Base-by-base conservation (phyloP, 345 rosid species). In the Camelina hispida region DNA sequence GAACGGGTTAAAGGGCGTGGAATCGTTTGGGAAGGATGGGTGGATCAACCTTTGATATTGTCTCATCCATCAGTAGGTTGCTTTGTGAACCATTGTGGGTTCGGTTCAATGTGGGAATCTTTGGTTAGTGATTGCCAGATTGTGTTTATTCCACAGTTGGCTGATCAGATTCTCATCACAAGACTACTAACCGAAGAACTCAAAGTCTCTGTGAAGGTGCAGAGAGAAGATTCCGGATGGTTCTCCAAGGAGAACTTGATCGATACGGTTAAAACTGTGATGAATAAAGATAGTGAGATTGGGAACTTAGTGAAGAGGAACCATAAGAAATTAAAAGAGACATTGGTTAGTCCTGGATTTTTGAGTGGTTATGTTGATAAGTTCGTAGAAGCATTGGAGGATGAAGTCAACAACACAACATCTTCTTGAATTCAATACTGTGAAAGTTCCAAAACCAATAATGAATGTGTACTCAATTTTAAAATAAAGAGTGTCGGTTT, bases 51-150 rank as follows among this genome's bases (percentile, higher is more conserved):
- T 20, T 14, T n/a, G 32, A 67, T 84, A 15, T 23, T 84, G 50
- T 25, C 63, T 8, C 83, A 81, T 18, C 76, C 57, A 11, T 69
- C 81, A 4, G 54, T 79, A 0, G 85, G 85, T 66, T 76, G 87
- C 50, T 77, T 81, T 25, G 83, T 79, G 34, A 76, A 40, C 52
- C 87, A 81, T 15, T 66, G 75, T 18, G 86, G 83, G 20, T 69
- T 58, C 13, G 81, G 80, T 9, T 68, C 84, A 4, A 73, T 79
- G 82, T 83, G 82, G 88, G 84, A 81, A 51, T 59, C 75, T 53
- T 25, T 83, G 52, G 35, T 71, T 37, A 68, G 75, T 42, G 73
- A 77, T 40, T 77, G 82, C 12, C 83, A 69, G 30, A 63, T 79
- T 50, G 83, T 85, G 18, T 62, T 69, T 71, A 52, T 79, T 30